A percentile compares a stretch with the other conserved stretches of the same genome.
phyloP scores from a whole-genome alignment of 768 basidiomycete species.

The Pholiota molesta region DNA sequence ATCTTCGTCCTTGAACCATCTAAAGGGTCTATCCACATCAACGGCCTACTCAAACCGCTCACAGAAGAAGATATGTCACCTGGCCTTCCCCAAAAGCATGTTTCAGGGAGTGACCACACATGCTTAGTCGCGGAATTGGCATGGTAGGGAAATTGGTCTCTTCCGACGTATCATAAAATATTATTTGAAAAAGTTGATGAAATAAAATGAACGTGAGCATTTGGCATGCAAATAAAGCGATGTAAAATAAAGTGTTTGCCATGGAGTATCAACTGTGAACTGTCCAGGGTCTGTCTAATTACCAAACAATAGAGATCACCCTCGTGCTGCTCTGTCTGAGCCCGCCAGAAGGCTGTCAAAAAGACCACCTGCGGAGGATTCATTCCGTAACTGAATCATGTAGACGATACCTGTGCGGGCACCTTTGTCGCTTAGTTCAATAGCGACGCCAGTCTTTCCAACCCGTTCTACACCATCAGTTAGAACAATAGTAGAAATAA shows the following conservation, averaged over 20 bases:
- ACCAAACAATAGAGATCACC: conserved; percentile 11
- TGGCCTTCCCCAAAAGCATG: conserved; percentile 78
- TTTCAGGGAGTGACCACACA: conserved; percentile 89
- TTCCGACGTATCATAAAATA: not conserved
- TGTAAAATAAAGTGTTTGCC: conserved; percentile 11
- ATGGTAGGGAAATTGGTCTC: conserved; percentile 26
- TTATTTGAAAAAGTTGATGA: not conserved
- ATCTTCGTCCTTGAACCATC: conserved; percentile 73
- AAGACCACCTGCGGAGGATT: conserved; percentile 79
- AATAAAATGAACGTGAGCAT: conserved; percentile 15
- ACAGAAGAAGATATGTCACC: conserved; percentile 55
- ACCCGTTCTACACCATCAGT: conserved; percentile 97
- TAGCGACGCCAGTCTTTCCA: conserved; percentile 97
- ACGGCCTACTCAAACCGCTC: conserved; percentile 66
- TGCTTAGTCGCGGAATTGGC: conserved; percentile 71
- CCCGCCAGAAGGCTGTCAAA: conserved; percentile 88
- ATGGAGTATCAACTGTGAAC: not conserved
- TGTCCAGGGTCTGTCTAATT: conserved; percentile 14
- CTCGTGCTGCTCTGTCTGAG: conserved; percentile 64
- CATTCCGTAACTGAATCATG: conserved; percentile 95
- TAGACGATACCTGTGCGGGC: conserved; percentile 91
- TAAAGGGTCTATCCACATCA: conserved; percentile 36
- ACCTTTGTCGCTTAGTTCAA: conserved; percentile 94
- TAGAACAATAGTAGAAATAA: conserved; percentile 95
- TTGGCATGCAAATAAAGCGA: conserved; percentile 12